Evolutionary conservation across 495 filamentous ascomycete species (phyloP).

Genomic region (Astrothelium subdiscretum): DNA sequence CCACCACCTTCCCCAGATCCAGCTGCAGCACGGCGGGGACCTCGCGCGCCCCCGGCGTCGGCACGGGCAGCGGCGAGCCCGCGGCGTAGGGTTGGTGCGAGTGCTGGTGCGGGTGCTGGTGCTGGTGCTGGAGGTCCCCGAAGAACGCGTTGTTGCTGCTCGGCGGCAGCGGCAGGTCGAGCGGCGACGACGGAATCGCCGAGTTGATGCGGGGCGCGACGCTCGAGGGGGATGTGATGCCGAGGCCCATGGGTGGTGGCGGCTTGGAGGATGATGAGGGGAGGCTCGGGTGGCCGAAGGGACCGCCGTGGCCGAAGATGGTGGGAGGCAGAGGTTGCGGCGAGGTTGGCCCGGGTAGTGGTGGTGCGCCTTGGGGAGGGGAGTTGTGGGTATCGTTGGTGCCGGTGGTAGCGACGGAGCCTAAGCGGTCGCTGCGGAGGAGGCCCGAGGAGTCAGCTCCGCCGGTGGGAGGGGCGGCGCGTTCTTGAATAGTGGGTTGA

Average conservation of each 20-base stretch:
- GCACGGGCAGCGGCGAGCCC: too few species aligned
- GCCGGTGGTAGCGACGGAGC: neutral
- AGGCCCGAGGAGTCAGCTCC: neutral
- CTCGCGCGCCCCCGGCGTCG: neutral
- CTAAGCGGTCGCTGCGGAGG: neutral
- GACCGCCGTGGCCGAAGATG: slow-evolving; percentile 13
- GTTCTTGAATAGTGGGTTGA: neutral
- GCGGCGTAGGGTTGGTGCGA: too few species aligned
- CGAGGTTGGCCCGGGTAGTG: neutral
- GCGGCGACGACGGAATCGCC: neutral
- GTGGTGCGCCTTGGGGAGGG: neutral
- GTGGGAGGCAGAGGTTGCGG: slow-evolving; percentile 23
- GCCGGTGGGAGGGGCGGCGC: neutral
- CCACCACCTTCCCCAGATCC: slow-evolving; percentile 1
- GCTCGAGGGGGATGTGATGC: neutral
- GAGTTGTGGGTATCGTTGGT: neutral
- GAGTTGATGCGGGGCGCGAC: slow-evolving; percentile 1
- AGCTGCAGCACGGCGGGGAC: neutral
- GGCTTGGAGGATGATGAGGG: neutral
- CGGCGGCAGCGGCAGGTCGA: neutral
- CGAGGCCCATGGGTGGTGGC: neutral
- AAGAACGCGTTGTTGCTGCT: neutral
- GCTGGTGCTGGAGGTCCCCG: neutral
- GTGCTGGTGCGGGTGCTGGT: neutral
- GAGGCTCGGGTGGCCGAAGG: neutral